These are phyloP conservation scores for Volvox carteri DNA, from an alignment of 163 green algal genomes.

Conservation along the genomic window DNA sequence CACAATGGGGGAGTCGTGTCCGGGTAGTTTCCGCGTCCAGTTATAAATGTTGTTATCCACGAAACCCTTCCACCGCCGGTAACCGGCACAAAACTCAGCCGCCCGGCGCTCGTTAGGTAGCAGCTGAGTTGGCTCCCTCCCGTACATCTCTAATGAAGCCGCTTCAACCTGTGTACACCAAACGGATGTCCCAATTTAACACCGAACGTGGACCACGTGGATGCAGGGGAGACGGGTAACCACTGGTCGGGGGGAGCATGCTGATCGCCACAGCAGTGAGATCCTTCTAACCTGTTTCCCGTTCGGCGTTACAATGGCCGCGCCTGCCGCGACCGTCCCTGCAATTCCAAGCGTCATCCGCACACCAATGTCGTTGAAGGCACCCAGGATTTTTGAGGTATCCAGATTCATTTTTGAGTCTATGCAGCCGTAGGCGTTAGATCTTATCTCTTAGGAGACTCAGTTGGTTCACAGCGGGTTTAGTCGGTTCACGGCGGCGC, in stretches of 20 bases:
- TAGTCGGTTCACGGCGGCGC: neutral
- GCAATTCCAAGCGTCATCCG: conserved; percentile 54
- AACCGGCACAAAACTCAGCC: conserved; percentile 68
- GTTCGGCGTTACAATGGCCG: conserved; percentile 64
- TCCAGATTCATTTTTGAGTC: conserved; percentile 1
- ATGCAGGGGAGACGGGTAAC: too few species aligned
- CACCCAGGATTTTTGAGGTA: neutral
- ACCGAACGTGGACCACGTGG: too few species aligned
- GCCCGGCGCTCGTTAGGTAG: conserved; percentile 60
- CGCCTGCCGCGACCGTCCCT: conserved; percentile 42
- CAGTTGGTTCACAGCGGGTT: too few species aligned
- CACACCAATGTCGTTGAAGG: conserved; percentile 61
- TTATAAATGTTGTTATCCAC: conserved; percentile 71
- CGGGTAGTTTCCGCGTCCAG: conserved; percentile 71
- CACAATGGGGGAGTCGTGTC: conserved; percentile 67
- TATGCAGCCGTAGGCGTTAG: too few species aligned
- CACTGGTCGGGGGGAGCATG: too few species aligned
- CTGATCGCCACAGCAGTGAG: too few species aligned
- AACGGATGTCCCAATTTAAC: too few species aligned
- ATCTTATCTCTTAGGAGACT: too few species aligned
- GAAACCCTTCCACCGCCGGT: conserved; percentile 69
- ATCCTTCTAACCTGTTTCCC: conserved; percentile 61
- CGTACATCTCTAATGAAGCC: conserved; percentile 68
- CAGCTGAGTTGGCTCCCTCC: conserved; percentile 59
- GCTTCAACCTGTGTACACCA: conserved; percentile 61